phyloP scores from a whole-genome alignment of 1,284 basidiomycete genomes.

The Ganoderma meredithae region DNA sequence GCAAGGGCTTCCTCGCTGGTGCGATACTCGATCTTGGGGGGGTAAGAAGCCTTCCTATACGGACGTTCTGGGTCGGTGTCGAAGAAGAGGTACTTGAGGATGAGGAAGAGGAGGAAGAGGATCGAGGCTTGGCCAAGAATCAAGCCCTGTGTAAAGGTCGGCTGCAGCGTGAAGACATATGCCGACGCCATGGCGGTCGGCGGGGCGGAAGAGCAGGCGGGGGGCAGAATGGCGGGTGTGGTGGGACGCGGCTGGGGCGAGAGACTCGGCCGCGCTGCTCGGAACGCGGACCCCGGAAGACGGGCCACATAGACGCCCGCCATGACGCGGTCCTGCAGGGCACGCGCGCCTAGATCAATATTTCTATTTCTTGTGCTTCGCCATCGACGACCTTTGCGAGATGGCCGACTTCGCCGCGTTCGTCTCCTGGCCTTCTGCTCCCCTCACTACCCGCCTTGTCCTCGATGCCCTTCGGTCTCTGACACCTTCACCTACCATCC shows the following conservation, averaged over 20 bases:
- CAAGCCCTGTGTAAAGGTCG: constrained; percentile 86
- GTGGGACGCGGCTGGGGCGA: constrained; percentile 10
- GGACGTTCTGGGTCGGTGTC: constrained; percentile 64
- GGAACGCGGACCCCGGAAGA: neutral
- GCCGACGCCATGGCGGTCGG: constrained; percentile 57
- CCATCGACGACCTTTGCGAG: neutral
- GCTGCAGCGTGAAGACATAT: constrained; percentile 76
- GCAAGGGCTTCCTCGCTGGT: constrained; percentile 24
- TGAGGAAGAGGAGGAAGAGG: constrained; percentile 68
- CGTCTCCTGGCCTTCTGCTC: constrained; percentile 81
- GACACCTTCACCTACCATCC: constrained; percentile 39
- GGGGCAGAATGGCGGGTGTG: constrained; percentile 12
- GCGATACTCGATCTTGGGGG: constrained; percentile 55
- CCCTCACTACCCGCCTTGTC: constrained; percentile 78
- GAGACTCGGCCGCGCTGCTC: neutral
- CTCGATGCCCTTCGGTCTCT: constrained; percentile 61
- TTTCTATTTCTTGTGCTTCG: neutral
- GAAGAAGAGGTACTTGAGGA: constrained; percentile 85
- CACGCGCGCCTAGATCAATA: neutral
- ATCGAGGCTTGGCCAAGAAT: constrained; percentile 83
- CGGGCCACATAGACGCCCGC: constrained; percentile 19
- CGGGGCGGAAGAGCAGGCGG: constrained; percentile 6
- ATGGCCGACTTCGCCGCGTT: constrained; percentile 50
- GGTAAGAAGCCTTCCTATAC: constrained; percentile 63
- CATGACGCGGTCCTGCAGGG: neutral